Percentiles rank a stretch among this genome's conserved stretches.
These are phyloP conservation scores for Colletotrichum karsti DNA, from an alignment of 2,329 filamentous ascomycete species.

Conservation along the genomic window DNA sequence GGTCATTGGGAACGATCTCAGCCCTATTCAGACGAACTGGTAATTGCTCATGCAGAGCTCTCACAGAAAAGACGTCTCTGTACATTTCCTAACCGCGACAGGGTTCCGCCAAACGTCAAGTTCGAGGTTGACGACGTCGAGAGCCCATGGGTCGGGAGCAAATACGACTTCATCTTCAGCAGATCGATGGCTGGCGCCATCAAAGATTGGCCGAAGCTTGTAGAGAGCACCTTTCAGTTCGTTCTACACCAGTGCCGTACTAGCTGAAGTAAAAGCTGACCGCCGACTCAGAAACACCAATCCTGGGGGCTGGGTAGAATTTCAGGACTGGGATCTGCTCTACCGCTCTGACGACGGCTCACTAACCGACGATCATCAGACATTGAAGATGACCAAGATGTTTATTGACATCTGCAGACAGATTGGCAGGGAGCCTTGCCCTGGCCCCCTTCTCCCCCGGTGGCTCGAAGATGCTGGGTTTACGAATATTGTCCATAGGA, in stretches of 20 bases:
- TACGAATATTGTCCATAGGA: constrained; percentile 38
- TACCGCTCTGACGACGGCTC: constrained; percentile 34
- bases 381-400: constrained; percentile 23
- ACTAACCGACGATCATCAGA: constrained; percentile 12
- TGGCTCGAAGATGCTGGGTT: constrained; percentile 50
- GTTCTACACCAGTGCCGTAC: accelerated
- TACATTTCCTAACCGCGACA: neutral
- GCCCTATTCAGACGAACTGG: constrained; percentile 3
- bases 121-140: constrained; percentile 74
- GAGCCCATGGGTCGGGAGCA: constrained; percentile 49
- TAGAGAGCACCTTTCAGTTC: neutral
- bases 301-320: constrained; percentile 42
- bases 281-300: constrained; percentile 35
- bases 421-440: constrained; percentile 39
- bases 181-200: neutral
- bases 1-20: constrained; percentile 10
- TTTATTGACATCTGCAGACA: constrained; percentile 32
- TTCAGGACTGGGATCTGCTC: constrained; percentile 32
- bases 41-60: neutral
- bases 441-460: constrained; percentile 32
- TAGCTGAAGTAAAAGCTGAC: accelerated
- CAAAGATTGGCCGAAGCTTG: neutral
- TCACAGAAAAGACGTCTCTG: neutral
- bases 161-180: constrained; percentile 42
- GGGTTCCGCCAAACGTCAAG: constrained; percentile 69